phyloP scores from a whole-genome alignment of 177 flowering plant genomes.

The Tripterygium wilfordii region DNA sequence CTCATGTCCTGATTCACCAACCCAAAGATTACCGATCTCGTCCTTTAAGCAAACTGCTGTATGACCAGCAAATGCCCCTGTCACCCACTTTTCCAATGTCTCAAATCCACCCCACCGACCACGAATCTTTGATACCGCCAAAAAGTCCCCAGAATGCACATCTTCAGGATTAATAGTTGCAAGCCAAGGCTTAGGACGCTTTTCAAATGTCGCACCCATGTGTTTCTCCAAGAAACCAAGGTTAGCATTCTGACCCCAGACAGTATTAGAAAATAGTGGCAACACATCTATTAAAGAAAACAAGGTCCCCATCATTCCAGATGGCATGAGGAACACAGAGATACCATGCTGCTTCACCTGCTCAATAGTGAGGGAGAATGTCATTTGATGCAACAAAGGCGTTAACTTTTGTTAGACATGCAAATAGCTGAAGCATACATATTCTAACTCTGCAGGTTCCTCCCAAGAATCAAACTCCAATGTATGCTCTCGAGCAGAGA shows the following conservation, averaged over 20 bases:
- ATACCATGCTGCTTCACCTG: constrained; percentile 97
- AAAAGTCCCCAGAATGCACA: constrained; percentile 95
- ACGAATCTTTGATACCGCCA: constrained; percentile 93
- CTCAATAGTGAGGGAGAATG: constrained; percentile 14
- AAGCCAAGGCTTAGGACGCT: constrained; percentile 74
- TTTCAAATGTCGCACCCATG: constrained; percentile 96
- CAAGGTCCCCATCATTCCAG: constrained; percentile 94
- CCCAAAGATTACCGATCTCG: constrained; percentile 89
- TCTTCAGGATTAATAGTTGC: constrained; percentile 68
- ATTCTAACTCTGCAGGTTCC: constrained; percentile 88
- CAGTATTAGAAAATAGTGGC: constrained; percentile 88
- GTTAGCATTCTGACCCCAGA: constrained; percentile 90
- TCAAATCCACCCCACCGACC: constrained; percentile 99
- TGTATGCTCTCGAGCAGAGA: constrained; percentile 77
- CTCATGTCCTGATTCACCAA: constrained; percentile 98
- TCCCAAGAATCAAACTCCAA: constrained; percentile 86
- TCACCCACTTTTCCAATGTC: constrained; percentile 98
- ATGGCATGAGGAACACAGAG: constrained; percentile 98
- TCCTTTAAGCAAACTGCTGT: constrained; percentile 97
- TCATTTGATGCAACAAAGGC: too few relatives aligned
- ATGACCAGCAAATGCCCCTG: constrained; percentile 99
- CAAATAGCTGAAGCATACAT: constrained; percentile 62
- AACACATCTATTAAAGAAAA: constrained; percentile 82
- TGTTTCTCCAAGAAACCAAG: constrained; percentile 81
- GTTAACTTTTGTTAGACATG: too few relatives aligned